Conservation (phyloP, 768 basidiomycete genomes). For the Lyophyllum atratum region DNA sequence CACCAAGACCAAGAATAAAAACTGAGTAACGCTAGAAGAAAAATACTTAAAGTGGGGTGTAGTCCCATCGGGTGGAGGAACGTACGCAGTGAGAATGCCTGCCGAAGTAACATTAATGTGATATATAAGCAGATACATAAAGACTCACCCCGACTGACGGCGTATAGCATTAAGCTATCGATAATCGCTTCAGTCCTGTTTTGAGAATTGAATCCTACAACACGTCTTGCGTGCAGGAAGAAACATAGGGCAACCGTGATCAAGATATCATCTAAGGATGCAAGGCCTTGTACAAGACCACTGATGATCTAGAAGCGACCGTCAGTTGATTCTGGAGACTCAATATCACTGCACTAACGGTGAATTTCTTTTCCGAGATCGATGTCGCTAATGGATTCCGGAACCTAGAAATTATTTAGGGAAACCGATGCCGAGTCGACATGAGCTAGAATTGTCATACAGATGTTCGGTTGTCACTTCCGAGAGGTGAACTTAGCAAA, state of each 20-base stretch:
- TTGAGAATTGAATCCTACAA: neutral
- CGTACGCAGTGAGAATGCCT: conserved; percentile 9
- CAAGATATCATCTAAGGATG: conserved; percentile 6
- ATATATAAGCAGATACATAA: neutral
- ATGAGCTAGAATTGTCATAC: neutral
- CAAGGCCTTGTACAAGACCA: conserved; percentile 9
- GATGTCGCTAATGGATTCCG: conserved; percentile 6
- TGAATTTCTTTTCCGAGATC: conserved; percentile 7
- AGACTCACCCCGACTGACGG: conserved; percentile 8
- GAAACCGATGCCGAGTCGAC: too few species aligned
- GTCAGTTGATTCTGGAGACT: neutral
- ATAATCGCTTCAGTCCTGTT: neutral
- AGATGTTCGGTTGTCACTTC: conserved; percentile 10
- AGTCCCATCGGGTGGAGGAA: neutral
- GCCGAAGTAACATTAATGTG: neutral
- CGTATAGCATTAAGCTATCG: conserved; percentile 8
- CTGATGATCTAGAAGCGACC: neutral
- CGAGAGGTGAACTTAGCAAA: neutral
- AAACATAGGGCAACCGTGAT: conserved; percentile 7
- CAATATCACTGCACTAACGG: neutral
- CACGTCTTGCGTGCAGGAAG: conserved; percentile 1
- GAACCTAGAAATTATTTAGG: neutral
- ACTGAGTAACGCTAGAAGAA: conserved; percentile 3
- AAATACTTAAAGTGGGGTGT: neutral
- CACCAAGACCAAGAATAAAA: conserved; percentile 9